Evolutionary conservation across 352 stramenopile genomes (phyloP), one percentile per base, ranked within the genome.

Genomic region (Globisporangium mamillatum): DNA sequence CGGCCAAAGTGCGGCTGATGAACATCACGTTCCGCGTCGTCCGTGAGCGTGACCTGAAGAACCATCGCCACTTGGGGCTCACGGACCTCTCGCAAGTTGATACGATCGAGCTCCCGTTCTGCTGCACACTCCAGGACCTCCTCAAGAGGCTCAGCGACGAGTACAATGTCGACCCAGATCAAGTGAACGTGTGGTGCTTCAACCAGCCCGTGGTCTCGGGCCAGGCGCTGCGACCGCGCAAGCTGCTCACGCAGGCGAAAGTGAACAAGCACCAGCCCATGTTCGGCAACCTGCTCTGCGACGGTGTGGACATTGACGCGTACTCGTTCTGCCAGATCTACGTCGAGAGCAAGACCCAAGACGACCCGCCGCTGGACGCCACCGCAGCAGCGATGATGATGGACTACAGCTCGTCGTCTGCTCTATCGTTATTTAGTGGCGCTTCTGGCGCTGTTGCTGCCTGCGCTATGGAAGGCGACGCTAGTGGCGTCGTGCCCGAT

Each of bases 291-390:
- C 57, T 91, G 62, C 79, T 94, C 5, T 82, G 77, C 54, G 87
- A 94, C 52, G 87, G 87, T 41, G 80, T 91, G 24, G 87, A 94
- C 70, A 91, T 94, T 61, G 87, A 93, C 59, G 85, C 87, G 6
- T 94, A 94, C 74, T 93, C 85, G 48, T 88, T 89, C 68, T 91
- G 83, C 57, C 77, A 92, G 62, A 78, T 92, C 32, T 92, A 92
- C 68, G 72, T 93, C 12, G 84, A 95, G 56, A 74, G 64, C 50
- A 74, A 68, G 16, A 64, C 66, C 9, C 50, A 71, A 18, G 76
- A 87, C 36, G 74, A 84, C 55, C 56, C 66, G 18, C 63, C 67
- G 8, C 55, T 91, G 22, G 76, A 91, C 57, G 48, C 25, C 59
- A 48, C 25, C 10, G 61, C 41, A n/a, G 44, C 6, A 22, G 44